A percentile compares a stretch with the other conserved stretches of the same genome.
Evolutionary conservation across 1,284 basidiomycete species (phyloP).

Genomic region (Sutorius eximius): DNA sequence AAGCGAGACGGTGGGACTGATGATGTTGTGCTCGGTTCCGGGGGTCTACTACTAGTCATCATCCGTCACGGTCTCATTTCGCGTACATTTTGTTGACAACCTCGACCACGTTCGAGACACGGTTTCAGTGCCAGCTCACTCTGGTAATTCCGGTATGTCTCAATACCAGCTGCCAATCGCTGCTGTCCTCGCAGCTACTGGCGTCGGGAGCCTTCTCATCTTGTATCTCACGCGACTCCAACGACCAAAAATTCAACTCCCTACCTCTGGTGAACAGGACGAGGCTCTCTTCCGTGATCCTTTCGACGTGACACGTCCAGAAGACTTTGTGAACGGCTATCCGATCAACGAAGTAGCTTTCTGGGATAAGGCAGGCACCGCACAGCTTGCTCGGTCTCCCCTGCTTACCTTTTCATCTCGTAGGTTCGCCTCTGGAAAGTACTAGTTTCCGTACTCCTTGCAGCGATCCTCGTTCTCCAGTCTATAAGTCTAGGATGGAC

Average conservation of each 20-base stretch:
- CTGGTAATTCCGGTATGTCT: constrained; percentile 44
- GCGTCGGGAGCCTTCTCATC: constrained; percentile 46
- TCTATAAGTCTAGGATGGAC: constrained; percentile 56
- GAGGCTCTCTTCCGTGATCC: constrained; percentile 54
- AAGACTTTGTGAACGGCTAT: constrained; percentile 73
- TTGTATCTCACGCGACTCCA: constrained; percentile 41
- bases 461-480: constrained; percentile 49
- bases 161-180: constrained; percentile 61
- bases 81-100: constrained; percentile 9
- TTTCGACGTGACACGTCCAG: constrained; percentile 73
- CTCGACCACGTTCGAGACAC: not conserved
- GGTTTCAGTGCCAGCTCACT: not conserved
- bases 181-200: constrained; percentile 45
- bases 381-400: not conserved
- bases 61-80: constrained; percentile 3
- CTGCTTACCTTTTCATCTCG: constrained; percentile 7
- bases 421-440: constrained; percentile 62
- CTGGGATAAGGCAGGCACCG: constrained; percentile 61
- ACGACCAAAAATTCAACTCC: constrained; percentile 59
- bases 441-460: constrained; percentile 45
- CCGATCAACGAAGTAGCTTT: constrained; percentile 72
- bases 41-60: constrained; percentile 11
- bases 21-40: constrained; percentile 21
- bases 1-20: not conserved
- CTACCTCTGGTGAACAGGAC: constrained; percentile 40